Evolutionary conservation across 257 asterid genomes (phyloP).

Genomic region (Phtheirospermum japonicum): DNA sequence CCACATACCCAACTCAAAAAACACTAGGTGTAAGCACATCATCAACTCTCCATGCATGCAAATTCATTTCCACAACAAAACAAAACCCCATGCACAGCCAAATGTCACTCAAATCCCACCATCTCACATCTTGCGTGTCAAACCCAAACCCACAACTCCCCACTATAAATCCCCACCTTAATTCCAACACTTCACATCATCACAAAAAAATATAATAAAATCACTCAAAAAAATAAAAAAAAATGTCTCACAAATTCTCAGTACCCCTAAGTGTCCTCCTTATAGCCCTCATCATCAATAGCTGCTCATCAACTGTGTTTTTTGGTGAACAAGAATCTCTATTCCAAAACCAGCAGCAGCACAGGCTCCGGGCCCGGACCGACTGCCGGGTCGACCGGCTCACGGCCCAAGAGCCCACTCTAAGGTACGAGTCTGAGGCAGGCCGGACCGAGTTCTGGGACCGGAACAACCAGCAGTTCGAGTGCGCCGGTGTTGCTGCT

Average conservation of each 20-base stretch:
- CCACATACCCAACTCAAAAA: conserved; percentile 33
- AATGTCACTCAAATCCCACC: conserved; percentile 30
- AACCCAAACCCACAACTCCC: conserved; percentile 3
- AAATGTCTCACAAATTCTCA: conserved; percentile 33
- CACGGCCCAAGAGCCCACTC: conserved; percentile 46
- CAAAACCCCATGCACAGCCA: conserved; percentile 36
- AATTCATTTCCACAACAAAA: conserved; percentile 14
- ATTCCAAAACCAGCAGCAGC: conserved; percentile 45
- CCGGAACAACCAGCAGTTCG: conserved; percentile 39
- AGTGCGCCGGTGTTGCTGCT: conserved; percentile 55
- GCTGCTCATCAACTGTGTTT: conserved; percentile 31
- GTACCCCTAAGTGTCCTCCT: conserved; percentile 31
- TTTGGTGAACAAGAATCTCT: conserved; percentile 23
- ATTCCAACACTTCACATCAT: conserved; percentile 31
- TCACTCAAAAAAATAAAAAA: background rate
- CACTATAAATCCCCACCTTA: conserved; percentile 29
- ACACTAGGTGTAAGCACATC: conserved; percentile 32
- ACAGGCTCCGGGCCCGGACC: conserved; percentile 41
- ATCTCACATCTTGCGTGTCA: conserved; percentile 47
- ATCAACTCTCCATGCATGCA: conserved; percentile 28
- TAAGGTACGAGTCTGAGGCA: conserved; percentile 43
- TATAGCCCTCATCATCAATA: conserved; percentile 30
- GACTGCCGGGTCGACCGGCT: conserved; percentile 50
- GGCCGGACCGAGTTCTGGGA: conserved; percentile 64
- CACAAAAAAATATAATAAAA: conserved; percentile 8